A percentile compares a stretch with the other conserved stretches of the same genome.
Conservation (phyloP, 1,139 yeast species). For the Sugiyamaella grinbergsii region DNA sequence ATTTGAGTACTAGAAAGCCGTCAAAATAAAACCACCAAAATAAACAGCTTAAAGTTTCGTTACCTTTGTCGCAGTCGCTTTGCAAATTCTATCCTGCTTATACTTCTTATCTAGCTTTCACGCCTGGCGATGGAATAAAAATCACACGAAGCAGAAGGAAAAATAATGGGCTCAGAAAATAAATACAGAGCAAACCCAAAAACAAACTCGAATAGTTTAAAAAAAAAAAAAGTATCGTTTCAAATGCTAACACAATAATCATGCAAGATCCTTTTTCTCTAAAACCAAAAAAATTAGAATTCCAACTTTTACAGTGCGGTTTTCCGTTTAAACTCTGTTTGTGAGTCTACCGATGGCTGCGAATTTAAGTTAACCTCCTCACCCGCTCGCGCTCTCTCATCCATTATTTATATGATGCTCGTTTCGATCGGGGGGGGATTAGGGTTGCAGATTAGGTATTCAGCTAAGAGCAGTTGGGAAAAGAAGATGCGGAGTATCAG, state of each 20-base stretch:
- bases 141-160: neutral
- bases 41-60: neutral
- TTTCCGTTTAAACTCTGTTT: neutral
- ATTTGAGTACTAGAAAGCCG: too few species aligned
- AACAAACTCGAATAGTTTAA: neutral
- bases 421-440: neutral
- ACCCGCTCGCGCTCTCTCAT: neutral
- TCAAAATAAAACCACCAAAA: too few species aligned
- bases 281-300: too few species aligned
- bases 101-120: too few species aligned
- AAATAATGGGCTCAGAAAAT: neutral
- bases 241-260: neutral
- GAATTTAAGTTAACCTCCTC: neutral
- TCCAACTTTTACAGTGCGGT: too few species aligned
- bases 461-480: neutral
- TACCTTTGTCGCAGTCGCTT: neutral
- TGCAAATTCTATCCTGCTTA: too few species aligned
- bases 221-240: neutral
- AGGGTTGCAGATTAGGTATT: neutral
- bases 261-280: neutral
- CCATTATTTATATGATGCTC: slow-evolving; percentile 1
- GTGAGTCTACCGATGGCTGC: neutral
- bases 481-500: neutral
- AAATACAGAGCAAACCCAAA: neutral
- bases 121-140: neutral